Evolutionary conservation across 495 filamentous ascomycete genomes (phyloP).

Genomic region (Recurvomyces mirabilis): DNA sequence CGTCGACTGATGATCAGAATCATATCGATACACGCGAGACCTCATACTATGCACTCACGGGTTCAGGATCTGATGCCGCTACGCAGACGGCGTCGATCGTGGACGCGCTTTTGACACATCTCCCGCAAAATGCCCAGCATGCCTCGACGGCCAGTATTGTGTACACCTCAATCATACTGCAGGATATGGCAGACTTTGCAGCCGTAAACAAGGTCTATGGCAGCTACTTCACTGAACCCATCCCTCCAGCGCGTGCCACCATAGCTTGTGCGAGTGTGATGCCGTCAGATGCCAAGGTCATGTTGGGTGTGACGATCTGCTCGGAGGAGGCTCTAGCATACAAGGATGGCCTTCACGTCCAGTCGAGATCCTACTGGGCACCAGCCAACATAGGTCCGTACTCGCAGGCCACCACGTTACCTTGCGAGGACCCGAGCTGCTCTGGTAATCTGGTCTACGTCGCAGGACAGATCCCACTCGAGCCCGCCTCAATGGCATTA

Average conservation of each 20-base stretch:
- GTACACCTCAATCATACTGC: constrained; percentile 64
- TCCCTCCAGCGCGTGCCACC: constrained; percentile 75
- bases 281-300: constrained; percentile 47
- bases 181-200: constrained; percentile 67
- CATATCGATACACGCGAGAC: too few species aligned
- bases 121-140: neutral
- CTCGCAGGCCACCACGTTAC: constrained; percentile 64
- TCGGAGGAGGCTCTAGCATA: neutral
- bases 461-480: constrained; percentile 84
- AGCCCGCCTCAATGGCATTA: constrained; percentile 69
- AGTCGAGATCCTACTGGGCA: constrained; percentile 91
- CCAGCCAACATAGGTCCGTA: constrained; percentile 97
- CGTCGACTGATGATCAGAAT: neutral
- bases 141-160: constrained; percentile 41
- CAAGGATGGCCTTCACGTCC: constrained; percentile 66
- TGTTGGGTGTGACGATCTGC: constrained; percentile 38
- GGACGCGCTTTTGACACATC: neutral
- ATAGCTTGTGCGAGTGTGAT: constrained; percentile 60
- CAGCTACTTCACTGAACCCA: constrained; percentile 55
- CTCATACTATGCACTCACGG: neutral
- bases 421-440: constrained; percentile 13
- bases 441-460: constrained; percentile 43
- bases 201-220: constrained; percentile 64
- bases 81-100: constrained; percentile 14
- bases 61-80: constrained; percentile 6